Evolutionary conservation across 2,329 filamentous ascomycete species (phyloP).

Genomic region (Escovopsis sp.): DNA sequence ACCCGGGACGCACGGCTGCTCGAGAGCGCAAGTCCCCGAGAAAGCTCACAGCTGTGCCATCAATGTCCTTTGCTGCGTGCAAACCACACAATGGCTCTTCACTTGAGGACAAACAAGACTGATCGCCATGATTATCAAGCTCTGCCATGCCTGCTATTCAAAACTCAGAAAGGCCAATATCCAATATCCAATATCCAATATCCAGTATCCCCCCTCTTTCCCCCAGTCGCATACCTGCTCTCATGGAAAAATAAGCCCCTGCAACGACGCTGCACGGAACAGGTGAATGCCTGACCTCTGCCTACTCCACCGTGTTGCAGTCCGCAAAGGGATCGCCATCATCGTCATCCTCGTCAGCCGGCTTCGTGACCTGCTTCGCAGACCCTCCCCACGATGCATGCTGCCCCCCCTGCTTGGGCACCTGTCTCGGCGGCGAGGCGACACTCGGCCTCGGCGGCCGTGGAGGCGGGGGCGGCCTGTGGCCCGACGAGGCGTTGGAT

Average conservation of each 20-base stretch:
- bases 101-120: too few relatives aligned
- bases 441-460: constrained; percentile 32
- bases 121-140: too few relatives aligned
- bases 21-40: too few relatives aligned
- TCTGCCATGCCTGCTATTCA: too few relatives aligned
- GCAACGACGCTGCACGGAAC: neutral
- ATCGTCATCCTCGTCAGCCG: constrained; percentile 44
- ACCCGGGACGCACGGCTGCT: too few relatives aligned
- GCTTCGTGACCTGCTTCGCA: constrained; percentile 14
- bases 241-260: neutral
- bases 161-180: too few relatives aligned
- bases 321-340: constrained; percentile 84
- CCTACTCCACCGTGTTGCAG: constrained; percentile 51
- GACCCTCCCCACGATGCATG: constrained; percentile 14
- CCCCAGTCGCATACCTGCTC: neutral
- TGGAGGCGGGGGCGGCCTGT: constrained; percentile 26
- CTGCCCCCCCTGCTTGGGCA: neutral
- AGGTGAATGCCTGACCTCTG: neutral
- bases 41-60: too few relatives aligned
- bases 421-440: constrained; percentile 15
- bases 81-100: too few relatives aligned
- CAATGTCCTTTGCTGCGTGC: too few relatives aligned
- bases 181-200: too few relatives aligned
- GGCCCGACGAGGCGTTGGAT: constrained; percentile 13
- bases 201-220: too few relatives aligned